Conservation (phyloP, 2,329 filamentous ascomycete species). For the Hypoxylon rubiginosum region DNA sequence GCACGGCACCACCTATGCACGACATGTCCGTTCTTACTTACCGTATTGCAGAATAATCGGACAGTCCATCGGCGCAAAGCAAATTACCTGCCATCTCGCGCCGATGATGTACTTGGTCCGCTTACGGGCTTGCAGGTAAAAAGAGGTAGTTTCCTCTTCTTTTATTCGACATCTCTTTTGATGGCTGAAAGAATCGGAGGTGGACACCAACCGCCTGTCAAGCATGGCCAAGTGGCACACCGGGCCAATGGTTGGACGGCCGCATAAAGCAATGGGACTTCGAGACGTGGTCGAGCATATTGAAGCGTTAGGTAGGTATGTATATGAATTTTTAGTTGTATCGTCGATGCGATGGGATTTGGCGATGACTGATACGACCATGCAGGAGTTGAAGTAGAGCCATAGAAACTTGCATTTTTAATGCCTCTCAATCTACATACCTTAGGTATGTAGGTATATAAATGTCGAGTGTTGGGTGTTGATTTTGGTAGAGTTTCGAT, state of each 20-base stretch:
- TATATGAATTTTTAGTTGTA: conserved; percentile 19
- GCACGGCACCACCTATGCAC: conserved; percentile 5
- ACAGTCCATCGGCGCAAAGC: background rate
- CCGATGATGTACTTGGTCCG: background rate
- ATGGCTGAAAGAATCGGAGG: background rate
- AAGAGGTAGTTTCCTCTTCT: background rate
- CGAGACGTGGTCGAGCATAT: conserved; percentile 32
- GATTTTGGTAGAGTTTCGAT: background rate
- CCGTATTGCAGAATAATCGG: background rate
- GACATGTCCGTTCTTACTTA: conserved; percentile 6
- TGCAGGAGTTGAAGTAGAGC: background rate
- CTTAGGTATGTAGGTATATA: no score
- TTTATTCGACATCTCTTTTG: background rate
- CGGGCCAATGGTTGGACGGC: conserved; percentile 30
- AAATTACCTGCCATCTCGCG: background rate
- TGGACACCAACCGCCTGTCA: conserved; percentile 29
- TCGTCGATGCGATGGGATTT: no score
- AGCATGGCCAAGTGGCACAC: conserved; percentile 41
- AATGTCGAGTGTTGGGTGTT: no score
- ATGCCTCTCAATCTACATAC: no score
- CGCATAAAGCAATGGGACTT: conserved; percentile 22
- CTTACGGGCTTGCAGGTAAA: background rate
- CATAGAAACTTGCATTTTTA: no score
- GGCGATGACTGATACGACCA: background rate
- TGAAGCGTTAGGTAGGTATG: no score